Conservation (phyloP, 345 rosid genomes). For the Turnera subulata region DNA sequence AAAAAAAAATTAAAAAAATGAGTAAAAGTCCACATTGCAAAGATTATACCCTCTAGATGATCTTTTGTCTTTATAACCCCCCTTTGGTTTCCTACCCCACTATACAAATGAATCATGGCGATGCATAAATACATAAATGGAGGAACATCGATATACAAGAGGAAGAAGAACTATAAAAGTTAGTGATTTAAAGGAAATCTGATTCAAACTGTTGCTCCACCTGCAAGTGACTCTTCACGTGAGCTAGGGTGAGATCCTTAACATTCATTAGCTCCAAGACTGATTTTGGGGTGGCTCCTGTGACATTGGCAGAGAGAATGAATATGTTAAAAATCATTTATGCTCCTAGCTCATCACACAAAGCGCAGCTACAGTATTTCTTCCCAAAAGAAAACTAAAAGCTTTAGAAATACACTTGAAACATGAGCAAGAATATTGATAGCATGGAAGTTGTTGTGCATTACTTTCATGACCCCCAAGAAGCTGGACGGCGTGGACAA, state of each 20-base stretch:
- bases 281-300: conserved; percentile 98
- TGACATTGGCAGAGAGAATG: conserved; percentile 1
- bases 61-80: conserved; percentile 53
- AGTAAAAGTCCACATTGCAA: conserved; percentile 32
- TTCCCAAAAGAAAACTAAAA: background rate
- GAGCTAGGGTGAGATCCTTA: conserved; percentile 99
- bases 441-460: background rate
- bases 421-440: background rate
- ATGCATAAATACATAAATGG: conserved; percentile 2
- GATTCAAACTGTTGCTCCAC: conserved; percentile 36
- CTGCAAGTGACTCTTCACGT: conserved; percentile 99
- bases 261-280: conserved; percentile 98
- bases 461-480: conserved; percentile 98
- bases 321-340: no score
- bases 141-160: conserved; percentile 23
- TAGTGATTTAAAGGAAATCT: conserved; percentile 11
- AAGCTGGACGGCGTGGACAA: conserved; percentile 94
- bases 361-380: background rate
- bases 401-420: background rate
- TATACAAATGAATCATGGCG: conserved; percentile 24
- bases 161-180: conserved; percentile 16
- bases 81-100: conserved; percentile 31
- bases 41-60: conserved; percentile 41
- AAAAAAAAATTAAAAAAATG: conserved; percentile 14
- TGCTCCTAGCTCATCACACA: no score